Conservation (phyloP, 2,329 filamentous ascomycete species). For the Fusarium pseudocircinatum region DNA sequence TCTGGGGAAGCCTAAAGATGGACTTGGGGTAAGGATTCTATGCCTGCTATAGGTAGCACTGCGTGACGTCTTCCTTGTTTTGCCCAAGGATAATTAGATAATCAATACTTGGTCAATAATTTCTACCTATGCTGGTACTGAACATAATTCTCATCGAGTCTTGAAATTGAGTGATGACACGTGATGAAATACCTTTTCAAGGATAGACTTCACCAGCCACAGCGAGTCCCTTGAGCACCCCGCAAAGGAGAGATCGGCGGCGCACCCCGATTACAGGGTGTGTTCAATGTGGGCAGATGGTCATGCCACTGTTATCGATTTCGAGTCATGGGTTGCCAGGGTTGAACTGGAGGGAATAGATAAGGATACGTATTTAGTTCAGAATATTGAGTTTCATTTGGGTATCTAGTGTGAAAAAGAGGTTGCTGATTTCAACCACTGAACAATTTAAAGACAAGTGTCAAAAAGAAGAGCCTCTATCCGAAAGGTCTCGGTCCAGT, state of each 20-base stretch:
- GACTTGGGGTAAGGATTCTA: neutral
- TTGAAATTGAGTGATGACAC: neutral
- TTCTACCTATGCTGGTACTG: neutral
- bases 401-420: conserved; percentile 27
- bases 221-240: neutral
- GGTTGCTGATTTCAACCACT: conserved; percentile 10
- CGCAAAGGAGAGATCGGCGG: conserved; percentile 21
- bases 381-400: conserved; percentile 23
- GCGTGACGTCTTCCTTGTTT: neutral
- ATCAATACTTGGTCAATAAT: neutral
- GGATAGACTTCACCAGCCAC: conserved; percentile 24
- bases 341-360: neutral
- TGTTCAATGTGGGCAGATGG: conserved; percentile 39
- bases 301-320: conserved; percentile 36
- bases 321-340: conserved; percentile 19
- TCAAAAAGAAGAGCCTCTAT: neutral
- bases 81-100: neutral
- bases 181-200: neutral
- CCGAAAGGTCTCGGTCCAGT: neutral
- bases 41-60: neutral
- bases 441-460: conserved; percentile 3
- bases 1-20: neutral
- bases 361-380: neutral
- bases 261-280: conserved; percentile 27
- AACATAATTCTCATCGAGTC: neutral